These are phyloP conservation scores for Ophiosphaerella narmari DNA, from an alignment of 2,329 filamentous ascomycete genomes.

Conservation along the genomic window DNA sequence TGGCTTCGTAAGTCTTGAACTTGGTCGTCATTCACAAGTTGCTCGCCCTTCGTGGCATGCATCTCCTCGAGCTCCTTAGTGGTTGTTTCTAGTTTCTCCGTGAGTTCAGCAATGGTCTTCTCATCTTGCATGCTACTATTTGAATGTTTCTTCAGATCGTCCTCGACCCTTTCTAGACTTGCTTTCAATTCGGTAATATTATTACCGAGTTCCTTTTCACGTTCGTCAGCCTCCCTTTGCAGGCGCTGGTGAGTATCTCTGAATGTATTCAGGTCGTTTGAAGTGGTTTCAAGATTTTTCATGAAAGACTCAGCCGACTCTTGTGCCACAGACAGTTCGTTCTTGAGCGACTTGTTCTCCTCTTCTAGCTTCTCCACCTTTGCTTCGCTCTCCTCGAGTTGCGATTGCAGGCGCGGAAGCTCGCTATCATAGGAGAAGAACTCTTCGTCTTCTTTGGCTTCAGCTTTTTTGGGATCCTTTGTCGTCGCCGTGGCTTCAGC, in stretches of 20 bases:
- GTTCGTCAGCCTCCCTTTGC: constrained; percentile 38
- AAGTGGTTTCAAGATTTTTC: constrained; percentile 69
- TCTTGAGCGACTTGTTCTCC: constrained; percentile 70
- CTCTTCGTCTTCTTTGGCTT: constrained; percentile 61
- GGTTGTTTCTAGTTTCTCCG: constrained; percentile 33
- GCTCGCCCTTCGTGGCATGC: constrained; percentile 37
- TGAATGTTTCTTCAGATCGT: constrained; percentile 53
- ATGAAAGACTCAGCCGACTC: constrained; percentile 61
- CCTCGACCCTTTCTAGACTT: constrained; percentile 46
- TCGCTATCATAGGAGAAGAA: constrained; percentile 94
- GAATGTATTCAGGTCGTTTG: constrained; percentile 63
- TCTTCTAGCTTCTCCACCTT: constrained; percentile 72
- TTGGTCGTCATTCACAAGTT: constrained; percentile 35
- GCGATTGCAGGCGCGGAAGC: constrained; percentile 76
- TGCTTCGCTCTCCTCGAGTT: constrained; percentile 70
- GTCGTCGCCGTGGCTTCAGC: constrained; percentile 30
- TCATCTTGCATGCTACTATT: constrained; percentile 47
- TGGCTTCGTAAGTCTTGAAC: constrained; percentile 32
- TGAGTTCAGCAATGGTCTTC: constrained; percentile 46
- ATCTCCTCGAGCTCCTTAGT: constrained; percentile 58
- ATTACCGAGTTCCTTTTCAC: constrained; percentile 34
- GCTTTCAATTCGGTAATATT: constrained; percentile 34
- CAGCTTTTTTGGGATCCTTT: constrained; percentile 30
- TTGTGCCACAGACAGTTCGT: constrained; percentile 71
- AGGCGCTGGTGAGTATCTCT: constrained; percentile 57